phyloP scores from a whole-genome alignment of 2,329 filamentous ascomycete species.

The Trichophyton benhamiae region DNA sequence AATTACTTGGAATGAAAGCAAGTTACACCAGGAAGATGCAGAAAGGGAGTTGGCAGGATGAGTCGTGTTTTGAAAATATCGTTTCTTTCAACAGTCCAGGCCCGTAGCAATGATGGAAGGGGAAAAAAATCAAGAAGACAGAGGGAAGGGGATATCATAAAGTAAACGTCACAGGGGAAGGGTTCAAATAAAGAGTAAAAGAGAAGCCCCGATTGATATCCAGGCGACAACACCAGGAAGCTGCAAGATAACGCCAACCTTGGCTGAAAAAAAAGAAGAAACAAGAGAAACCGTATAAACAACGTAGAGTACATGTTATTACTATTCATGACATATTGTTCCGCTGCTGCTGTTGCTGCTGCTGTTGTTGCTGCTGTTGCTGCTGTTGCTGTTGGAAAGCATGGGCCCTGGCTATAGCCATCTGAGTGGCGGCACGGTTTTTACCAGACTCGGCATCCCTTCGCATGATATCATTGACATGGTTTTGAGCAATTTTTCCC shows the following conservation, averaged over 20 bases:
- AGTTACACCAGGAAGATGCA: not conserved
- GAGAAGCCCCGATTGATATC: not conserved
- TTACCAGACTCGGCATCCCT: slow-evolving; percentile 26
- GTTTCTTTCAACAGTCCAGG: too few relatives aligned
- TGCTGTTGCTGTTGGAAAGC: slow-evolving; percentile 26
- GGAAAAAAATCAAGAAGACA: not conserved
- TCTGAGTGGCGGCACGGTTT: slow-evolving; percentile 22
- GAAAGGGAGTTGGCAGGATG: not conserved
- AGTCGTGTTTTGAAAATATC: not conserved
- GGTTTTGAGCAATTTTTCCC: slow-evolving; percentile 28
- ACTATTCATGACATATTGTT: slow-evolving; percentile 10
- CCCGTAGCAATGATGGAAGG: not conserved
- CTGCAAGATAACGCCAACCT: not conserved
- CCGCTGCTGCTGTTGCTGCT: not conserved
- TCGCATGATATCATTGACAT: slow-evolving; percentile 28
- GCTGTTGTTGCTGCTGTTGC: not conserved
- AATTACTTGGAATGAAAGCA: not conserved
- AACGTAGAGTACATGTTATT: slow-evolving; percentile 1
- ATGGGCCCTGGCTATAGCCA: slow-evolving; percentile 20
- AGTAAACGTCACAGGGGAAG: not conserved
- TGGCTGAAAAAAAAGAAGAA: not conserved
- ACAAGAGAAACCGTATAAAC: not conserved
- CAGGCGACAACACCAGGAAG: not conserved
- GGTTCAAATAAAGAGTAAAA: not conserved
- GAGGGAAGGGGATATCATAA: not conserved